phyloP scores from a whole-genome alignment of 257 asterid species.

The Solanum tacnaense region DNA sequence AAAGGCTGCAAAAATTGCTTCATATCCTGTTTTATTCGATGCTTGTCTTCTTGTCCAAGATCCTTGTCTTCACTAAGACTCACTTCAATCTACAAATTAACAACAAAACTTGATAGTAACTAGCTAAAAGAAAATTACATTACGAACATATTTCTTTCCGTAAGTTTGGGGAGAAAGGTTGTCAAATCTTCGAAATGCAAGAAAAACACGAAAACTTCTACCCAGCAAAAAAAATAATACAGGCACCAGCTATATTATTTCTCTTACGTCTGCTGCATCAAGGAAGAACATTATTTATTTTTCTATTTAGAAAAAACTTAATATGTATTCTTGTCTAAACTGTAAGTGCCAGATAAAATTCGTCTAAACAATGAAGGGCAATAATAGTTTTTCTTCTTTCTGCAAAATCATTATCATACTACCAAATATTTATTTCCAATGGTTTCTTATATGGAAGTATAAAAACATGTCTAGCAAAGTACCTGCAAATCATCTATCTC shows the following conservation, averaged over 20 bases:
- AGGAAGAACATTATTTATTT: not conserved
- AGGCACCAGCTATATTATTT: not conserved
- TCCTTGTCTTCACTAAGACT: slow-evolving; percentile 59
- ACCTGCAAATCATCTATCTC: slow-evolving; percentile 96
- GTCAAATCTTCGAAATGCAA: not conserved
- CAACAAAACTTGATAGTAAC: not conserved
- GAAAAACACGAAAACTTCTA: not conserved
- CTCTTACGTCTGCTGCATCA: not conserved
- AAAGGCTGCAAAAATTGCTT: slow-evolving; percentile 57
- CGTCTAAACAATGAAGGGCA: not conserved
- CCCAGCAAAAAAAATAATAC: not conserved
- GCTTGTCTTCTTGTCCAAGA: slow-evolving; percentile 42
- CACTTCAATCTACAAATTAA: slow-evolving; percentile 45
- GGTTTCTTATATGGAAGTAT: not conserved
- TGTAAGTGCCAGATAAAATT: not conserved
- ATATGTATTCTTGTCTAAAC: not conserved
- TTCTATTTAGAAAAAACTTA: not conserved
- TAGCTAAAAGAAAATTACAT: not conserved
- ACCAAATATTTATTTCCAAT: not conserved
- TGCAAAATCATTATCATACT: not conserved
- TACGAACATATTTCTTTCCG: not conserved
- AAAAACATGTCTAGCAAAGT: not conserved
- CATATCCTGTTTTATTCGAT: slow-evolving; percentile 36
- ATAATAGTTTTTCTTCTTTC: not conserved
- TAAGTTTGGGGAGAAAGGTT: not conserved